Conservation (phyloP, 352 stramenopile species). For the Phytophthora fragariaefolia region DNA sequence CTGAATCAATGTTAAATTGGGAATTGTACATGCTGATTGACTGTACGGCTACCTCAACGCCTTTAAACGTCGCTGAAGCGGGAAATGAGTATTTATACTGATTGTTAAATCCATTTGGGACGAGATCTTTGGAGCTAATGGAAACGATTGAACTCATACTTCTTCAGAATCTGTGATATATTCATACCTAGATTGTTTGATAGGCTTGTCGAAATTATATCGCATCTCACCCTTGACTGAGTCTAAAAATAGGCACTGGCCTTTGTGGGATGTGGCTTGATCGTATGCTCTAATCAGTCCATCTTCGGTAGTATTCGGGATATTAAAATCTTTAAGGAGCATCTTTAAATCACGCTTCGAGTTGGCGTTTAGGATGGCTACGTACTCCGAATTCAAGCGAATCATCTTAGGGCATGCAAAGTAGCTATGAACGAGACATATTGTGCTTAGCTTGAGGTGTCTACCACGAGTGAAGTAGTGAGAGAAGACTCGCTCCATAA, state of each 20-base stretch:
- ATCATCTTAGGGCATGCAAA: not conserved
- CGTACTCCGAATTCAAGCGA: not conserved
- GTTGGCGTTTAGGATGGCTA: not conserved
- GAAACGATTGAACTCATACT: not conserved
- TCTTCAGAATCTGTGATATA: no score
- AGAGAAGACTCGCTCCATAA: not conserved
- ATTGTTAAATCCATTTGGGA: not conserved
- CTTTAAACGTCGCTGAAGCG: not conserved
- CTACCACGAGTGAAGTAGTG: not conserved
- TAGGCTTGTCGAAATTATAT: not conserved
- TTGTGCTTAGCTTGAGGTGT: not conserved
- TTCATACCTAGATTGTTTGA: not conserved
- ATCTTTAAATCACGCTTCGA: not conserved
- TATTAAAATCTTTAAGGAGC: not conserved
- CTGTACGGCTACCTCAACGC: not conserved
- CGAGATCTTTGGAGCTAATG: not conserved
- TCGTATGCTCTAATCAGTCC: not conserved
- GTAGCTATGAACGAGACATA: not conserved
- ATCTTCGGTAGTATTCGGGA: not conserved
- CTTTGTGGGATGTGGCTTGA: not conserved
- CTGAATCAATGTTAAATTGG: not conserved
- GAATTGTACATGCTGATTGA: not conserved
- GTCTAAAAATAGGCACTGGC: not conserved
- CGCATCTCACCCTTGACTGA: not conserved
- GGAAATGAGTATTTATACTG: not conserved